Evolutionary conservation across 441 rosid genomes (phyloP).

Genomic region (Pelargonium myrrhifolium): DNA sequence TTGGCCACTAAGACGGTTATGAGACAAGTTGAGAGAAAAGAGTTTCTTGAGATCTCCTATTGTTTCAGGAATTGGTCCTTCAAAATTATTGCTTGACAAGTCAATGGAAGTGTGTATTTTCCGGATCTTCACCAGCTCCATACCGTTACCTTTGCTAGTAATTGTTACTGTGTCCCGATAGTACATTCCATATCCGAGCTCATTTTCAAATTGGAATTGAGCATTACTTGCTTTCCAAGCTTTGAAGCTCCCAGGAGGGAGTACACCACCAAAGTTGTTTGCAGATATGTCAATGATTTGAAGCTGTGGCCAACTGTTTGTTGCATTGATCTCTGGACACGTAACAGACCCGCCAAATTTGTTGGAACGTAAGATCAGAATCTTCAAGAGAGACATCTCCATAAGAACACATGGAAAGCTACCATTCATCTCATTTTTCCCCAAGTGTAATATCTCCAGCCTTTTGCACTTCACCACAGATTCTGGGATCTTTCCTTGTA

Average conservation of each 20-base stretch:
- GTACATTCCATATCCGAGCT: neutral
- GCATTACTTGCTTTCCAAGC: neutral
- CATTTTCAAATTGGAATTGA: neutral
- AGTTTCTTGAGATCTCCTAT: neutral
- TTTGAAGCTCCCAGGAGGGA: neutral
- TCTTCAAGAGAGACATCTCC: neutral
- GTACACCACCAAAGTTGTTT: neutral
- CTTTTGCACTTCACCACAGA: neutral
- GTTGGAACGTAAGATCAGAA: neutral
- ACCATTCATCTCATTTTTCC: slow-evolving; percentile 2
- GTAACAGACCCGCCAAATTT: neutral
- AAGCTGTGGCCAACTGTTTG: neutral
- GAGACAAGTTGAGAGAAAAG: slow-evolving; percentile 2
- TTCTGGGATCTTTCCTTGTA: neutral
- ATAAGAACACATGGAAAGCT: neutral
- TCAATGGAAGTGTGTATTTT: neutral
- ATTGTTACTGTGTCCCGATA: neutral
- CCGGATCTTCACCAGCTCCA: neutral
- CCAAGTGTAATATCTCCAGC: neutral
- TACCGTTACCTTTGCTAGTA: neutral
- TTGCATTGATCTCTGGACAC: neutral
- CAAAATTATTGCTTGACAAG: slow-evolving; percentile 1
- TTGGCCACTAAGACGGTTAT: neutral
- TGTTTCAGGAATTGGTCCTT: neutral
- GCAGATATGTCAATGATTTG: slow-evolving; percentile 4